These are phyloP conservation scores for Raffaelea albimanens DNA, from an alignment of 2,329 filamentous ascomycete species.

Conservation along the genomic window DNA sequence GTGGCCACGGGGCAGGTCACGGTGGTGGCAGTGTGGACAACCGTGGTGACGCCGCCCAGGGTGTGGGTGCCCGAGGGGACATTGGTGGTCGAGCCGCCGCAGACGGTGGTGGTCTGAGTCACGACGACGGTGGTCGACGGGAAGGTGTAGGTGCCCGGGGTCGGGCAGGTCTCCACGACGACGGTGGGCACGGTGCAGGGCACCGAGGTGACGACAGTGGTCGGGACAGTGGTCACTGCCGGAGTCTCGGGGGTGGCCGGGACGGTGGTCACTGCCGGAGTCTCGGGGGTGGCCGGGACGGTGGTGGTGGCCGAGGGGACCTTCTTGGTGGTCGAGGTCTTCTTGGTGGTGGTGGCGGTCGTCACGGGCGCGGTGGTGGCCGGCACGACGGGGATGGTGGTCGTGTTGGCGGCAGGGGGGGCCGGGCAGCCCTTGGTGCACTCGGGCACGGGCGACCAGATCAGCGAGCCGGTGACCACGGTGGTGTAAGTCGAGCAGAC, in stretches of 20 bases:
- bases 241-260: conserved; percentile 12
- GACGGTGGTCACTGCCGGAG: conserved; percentile 15
- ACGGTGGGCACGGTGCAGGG: conserved; percentile 38
- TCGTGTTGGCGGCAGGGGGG: background rate
- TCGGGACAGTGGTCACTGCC: conserved; percentile 15
- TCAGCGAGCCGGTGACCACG: background rate
- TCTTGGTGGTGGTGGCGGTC: conserved; percentile 2
- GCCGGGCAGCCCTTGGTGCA: background rate
- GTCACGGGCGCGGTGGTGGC: background rate
- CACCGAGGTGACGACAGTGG: conserved; percentile 28
- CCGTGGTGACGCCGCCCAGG: conserved; percentile 62
- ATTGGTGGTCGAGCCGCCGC: conserved; percentile 50
- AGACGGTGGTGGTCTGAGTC: conserved; percentile 57
- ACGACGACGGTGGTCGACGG: conserved; percentile 62
- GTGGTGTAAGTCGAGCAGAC: conserved; percentile 57
- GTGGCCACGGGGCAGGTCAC: conserved; percentile 63
- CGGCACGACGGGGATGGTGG: background rate
- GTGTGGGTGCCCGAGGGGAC: conserved; percentile 58
- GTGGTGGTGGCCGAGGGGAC: conserved; percentile 11
- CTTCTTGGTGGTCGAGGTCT: conserved; percentile 2
- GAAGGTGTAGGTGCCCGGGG: conserved; percentile 66
- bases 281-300: conserved; percentile 8
- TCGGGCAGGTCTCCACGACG: conserved; percentile 44
- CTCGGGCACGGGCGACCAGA: background rate
- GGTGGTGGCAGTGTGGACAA: conserved; percentile 57